phyloP scores from a whole-genome alignment of 192 early-diverging fungal genomes.

The Gaertneriomyces sp. region DNA sequence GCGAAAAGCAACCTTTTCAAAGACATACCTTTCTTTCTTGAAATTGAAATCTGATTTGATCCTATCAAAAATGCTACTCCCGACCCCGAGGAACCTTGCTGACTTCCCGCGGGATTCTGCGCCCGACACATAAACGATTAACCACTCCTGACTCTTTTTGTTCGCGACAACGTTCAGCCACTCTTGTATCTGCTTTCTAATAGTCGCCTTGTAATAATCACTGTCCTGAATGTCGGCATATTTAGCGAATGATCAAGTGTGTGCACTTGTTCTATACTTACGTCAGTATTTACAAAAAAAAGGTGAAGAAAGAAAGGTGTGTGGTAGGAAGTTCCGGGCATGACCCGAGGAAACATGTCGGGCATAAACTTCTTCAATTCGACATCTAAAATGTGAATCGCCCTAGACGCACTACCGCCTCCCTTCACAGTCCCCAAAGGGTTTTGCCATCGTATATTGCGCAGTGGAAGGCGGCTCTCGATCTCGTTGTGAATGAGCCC shows the following conservation, averaged over 20 bases:
- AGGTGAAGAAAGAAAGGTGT: conserved; percentile 71
- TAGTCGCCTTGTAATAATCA: conserved; percentile 66
- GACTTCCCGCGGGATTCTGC: conserved; percentile 28
- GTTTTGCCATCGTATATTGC: conserved; percentile 73
- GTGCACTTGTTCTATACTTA: conserved; percentile 32
- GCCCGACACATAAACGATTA: conserved; percentile 56
- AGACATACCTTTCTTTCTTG: conserved; percentile 57
- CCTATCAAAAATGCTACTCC: conserved; percentile 66
- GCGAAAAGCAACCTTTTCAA: not conserved
- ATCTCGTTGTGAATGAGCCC: conserved; percentile 63
- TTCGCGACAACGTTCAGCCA: conserved; percentile 71
- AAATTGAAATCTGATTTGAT: conserved; percentile 79
- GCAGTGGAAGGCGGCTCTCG: conserved; percentile 66
- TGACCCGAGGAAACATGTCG: conserved; percentile 47
- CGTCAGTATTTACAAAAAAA: conserved; percentile 76
- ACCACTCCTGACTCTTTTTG: conserved; percentile 87
- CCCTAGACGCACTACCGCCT: conserved; percentile 16
- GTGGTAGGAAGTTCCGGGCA: conserved; percentile 31
- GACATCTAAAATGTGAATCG: conserved; percentile 38
- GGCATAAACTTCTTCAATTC: conserved; percentile 38
- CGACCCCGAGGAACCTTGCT: conserved; percentile 26
- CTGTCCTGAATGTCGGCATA: conserved; percentile 69
- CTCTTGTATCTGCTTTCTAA: conserved; percentile 66
- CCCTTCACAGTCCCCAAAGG: conserved; percentile 40
- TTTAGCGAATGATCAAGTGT: not conserved